Evolutionary conservation across 208 protist species (phyloP).

Genomic region (Crithidia mellificae): DNA sequence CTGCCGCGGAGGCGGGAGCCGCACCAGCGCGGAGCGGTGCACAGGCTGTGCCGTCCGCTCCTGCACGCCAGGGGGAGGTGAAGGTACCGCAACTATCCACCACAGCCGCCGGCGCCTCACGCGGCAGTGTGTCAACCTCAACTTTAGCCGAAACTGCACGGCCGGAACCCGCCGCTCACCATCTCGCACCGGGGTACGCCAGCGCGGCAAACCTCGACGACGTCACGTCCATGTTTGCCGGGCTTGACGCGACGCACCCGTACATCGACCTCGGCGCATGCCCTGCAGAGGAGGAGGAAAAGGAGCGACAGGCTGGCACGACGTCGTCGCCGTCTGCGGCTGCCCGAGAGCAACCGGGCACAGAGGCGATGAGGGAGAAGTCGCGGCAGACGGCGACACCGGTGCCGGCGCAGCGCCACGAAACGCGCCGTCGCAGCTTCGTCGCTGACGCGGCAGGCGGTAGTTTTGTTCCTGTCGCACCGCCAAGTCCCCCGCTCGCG

Average conservation of each 20-base stretch:
- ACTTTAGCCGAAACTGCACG: background rate
- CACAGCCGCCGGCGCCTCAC: background rate
- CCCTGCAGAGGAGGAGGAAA: background rate
- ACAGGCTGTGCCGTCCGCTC: background rate
- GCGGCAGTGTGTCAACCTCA: background rate
- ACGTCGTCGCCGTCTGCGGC: background rate
- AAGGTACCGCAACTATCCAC: background rate
- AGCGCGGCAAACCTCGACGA: background rate
- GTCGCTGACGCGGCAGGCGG: background rate
- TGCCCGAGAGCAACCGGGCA: background rate
- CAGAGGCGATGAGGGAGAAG: no score
- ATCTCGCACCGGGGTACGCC: background rate
- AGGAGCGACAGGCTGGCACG: background rate
- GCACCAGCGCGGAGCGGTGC: background rate
- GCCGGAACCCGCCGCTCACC: background rate
- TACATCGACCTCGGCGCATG: background rate
- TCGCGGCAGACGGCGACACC: background rate
- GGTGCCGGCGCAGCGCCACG: background rate
- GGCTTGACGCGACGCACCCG: background rate
- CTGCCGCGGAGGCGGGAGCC: background rate
- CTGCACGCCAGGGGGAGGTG: background rate
- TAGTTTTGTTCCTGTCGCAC: background rate
- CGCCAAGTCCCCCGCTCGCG: conserved; percentile 2
- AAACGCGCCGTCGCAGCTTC: background rate
- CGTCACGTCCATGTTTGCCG: background rate